Base-by-base conservation (phyloP, 257 asterid species). In the Solanum chilense region DNA sequence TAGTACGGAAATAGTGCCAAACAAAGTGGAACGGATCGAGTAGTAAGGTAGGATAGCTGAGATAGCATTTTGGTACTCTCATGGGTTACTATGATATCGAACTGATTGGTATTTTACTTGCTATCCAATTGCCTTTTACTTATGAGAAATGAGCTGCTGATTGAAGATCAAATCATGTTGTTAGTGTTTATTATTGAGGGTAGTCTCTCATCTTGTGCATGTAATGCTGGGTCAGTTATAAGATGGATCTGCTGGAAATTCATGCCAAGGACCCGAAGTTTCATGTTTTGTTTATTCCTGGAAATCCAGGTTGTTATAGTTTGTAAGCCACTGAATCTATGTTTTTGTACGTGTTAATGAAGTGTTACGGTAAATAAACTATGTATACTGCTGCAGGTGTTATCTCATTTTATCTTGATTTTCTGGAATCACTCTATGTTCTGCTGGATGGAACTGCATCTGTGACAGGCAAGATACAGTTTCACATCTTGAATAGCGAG, bases 221-320 rank as follows among this genome's bases (percentile, higher is more conserved):
- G 78, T 27, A 66, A 66, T 47, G 49, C 87, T 89, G 88, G 76
- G 58, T 75, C 90, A 95, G 99, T 87, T 93, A 89, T 70, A 91
- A 91, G 90, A 89, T 96, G 35, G 98, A 94, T 87, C 88, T 95
- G 90, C 35, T 95, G 44, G 98, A 97, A 93, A 94, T 97, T 90
- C 94, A 37, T 70, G 90, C 95, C 88, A 91, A 74, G 75, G 87
- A 92, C 37, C 97, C 98, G 83, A 88, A 86, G 66, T 90, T 94
- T 25, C 98, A 94, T 88, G 87, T 97, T 82, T 41, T 97, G 83
- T 97, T 97, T 84, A 90, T 95, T 77, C 98, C 99, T 68, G 99
- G 99, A 68, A 97, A 97, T 89, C 99, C 99, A 20, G 99, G 99
- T 97, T 88, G 75, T 83, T 86, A 88, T 12, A 41, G 75, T 66